These are phyloP conservation scores for Chytriomyces hyalinus DNA, from an alignment of 192 early-diverging fungal genomes.

Conservation along the genomic window DNA sequence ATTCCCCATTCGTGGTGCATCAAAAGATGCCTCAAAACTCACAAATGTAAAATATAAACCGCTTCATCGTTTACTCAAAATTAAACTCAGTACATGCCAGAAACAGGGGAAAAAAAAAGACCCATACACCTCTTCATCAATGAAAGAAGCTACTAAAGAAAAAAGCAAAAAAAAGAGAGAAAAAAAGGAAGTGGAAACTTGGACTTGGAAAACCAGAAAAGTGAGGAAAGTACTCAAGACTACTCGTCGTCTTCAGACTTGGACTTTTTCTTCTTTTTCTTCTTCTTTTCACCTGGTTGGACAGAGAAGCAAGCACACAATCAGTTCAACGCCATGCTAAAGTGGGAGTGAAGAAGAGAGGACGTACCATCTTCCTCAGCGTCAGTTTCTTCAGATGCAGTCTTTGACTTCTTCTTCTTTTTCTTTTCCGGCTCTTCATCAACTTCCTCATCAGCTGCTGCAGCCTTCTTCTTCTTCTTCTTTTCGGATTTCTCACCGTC, in stretches of 20 bases:
- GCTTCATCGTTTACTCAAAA: too few relatives aligned
- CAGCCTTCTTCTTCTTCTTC: slow-evolving; percentile 46
- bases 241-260: background rate
- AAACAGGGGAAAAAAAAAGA: too few relatives aligned
- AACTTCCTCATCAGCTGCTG: slow-evolving; percentile 28
- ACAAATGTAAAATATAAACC: too few relatives aligned
- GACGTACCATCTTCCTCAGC: slow-evolving; percentile 1
- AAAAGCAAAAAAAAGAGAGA: too few relatives aligned
- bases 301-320: too few relatives aligned
- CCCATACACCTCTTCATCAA: too few relatives aligned
- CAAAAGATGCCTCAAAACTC: too few relatives aligned
- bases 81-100: too few relatives aligned
- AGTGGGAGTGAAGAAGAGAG: background rate
- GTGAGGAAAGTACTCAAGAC: background rate
- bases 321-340: background rate
- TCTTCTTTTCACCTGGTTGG: slow-evolving; percentile 32
- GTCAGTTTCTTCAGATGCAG: background rate
- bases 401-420: slow-evolving; percentile 36
- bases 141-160: too few relatives aligned
- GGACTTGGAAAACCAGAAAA: too few relatives aligned
- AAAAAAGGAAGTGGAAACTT: too few relatives aligned
- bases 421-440: background rate
- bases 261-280: slow-evolving; percentile 40
- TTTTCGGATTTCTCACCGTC: slow-evolving; percentile 30
- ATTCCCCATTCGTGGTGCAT: too few relatives aligned